phyloP scores from a whole-genome alignment of 139 green algal species.

The Micromonas pusilla region DNA sequence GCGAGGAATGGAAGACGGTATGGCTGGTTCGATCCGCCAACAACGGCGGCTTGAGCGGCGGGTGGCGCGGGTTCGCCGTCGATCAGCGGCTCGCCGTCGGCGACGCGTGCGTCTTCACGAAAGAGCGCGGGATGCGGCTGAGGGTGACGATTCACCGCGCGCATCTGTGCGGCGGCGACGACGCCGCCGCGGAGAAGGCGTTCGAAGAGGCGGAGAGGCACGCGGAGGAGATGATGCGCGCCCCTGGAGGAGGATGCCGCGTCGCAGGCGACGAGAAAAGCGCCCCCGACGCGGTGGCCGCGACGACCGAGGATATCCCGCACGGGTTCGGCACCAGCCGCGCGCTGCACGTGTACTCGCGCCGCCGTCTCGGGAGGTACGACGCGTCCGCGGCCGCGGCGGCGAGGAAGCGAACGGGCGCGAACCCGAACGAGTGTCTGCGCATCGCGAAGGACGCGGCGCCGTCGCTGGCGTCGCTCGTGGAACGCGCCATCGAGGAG shows the following conservation, averaged over 20 bases:
- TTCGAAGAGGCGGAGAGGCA: background rate
- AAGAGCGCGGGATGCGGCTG: background rate
- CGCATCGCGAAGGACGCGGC: too few species aligned
- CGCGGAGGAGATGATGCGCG: too few species aligned
- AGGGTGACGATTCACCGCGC: background rate
- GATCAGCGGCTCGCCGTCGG: constrained; percentile 24
- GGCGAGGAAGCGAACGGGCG: background rate
- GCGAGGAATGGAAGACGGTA: constrained; percentile 7
- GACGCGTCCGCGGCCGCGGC: background rate
- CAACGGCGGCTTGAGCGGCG: constrained; percentile 12
- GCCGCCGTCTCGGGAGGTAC: background rate
- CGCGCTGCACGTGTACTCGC: background rate
- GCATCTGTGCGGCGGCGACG: too few species aligned
- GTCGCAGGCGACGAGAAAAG: too few species aligned
- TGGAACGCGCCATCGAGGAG: too few species aligned
- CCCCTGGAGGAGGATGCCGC: too few species aligned
- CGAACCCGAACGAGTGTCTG: background rate
- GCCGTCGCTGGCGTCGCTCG: too few species aligned
- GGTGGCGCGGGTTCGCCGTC: constrained; percentile 28
- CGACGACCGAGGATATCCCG: too few species aligned
- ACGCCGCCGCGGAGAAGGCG: too few species aligned
- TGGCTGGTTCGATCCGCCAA: constrained; percentile 9
- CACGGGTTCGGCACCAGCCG: background rate
- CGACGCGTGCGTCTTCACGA: constrained; percentile 23
- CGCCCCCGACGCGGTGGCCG: too few species aligned